Evolutionary conservation across 331 rosid genomes (phyloP), one percentile per base, ranked within the genome.

Genomic region (Prunus yedoensis): DNA sequence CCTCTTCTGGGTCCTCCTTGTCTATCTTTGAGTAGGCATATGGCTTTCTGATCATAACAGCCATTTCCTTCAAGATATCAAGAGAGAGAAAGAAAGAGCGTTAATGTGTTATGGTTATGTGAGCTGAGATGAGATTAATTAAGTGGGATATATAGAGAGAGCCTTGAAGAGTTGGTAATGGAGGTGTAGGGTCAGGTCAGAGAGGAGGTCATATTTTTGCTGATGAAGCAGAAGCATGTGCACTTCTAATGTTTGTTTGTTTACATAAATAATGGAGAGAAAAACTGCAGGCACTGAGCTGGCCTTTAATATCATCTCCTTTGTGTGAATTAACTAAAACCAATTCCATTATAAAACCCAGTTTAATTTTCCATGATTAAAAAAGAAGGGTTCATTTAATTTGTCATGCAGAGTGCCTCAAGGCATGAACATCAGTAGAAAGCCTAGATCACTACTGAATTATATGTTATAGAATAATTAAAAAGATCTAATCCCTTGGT

Each of bases 1-100:
- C 47, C 71, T 92, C 96, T 70, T 89, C 90, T 13, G 86, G 89
- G 70, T 95, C 97, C 68, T 90, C 99, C 85, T 92, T 89, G 23
- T 90, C 93, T 75, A 95, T 78, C 88, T 78, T 92, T 9, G 94
- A 79, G 72, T 90, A 95, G 46, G 23, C 84, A 25, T 38, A 18
- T 20, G 52, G 71, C 65, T 59, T 82, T 67, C 78, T 87, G 73
- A 59, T 65, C 51, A 74, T 17, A 68, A 79, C 25, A 69, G 79
- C 83, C 91, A 85, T 87, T 15, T 58, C 0, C 20, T 6, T 32
- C 28, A 32, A 11, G 28, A 28, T n/a, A n/a, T n/a, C n/a, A n/a
- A 35, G 64, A 51, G 41, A 43, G 52, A 28, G 13, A 58, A 43
- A 45, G 10, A 41, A 30, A 16, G 4, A 17, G 69, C 25, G 9